These are phyloP conservation scores for Candida schatavii DNA, from an alignment of 805 yeast genomes.

Conservation along the genomic window DNA sequence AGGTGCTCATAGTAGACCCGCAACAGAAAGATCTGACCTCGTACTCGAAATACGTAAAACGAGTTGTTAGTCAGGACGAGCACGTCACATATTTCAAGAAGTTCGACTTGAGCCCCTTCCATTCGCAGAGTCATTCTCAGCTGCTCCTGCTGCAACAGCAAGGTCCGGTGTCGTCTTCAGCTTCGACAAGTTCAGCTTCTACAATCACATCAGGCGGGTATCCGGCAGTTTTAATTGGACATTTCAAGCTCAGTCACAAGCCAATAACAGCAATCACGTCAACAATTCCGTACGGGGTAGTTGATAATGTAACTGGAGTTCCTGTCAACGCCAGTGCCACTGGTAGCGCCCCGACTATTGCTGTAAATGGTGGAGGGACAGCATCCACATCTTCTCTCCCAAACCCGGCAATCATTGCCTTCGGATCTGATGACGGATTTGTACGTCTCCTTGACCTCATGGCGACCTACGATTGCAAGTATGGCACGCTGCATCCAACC, in stretches of 20 bases:
- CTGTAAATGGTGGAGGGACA: background rate
- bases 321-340: background rate
- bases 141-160: conserved; percentile 3
- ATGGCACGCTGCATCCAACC: conserved; percentile 22
- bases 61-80: conserved; percentile 24
- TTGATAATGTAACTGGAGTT: background rate
- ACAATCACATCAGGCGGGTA: conserved; percentile 3
- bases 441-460: conserved; percentile 54
- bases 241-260: conserved; percentile 57
- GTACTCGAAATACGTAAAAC: conserved; percentile 12
- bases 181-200: conserved; percentile 1
- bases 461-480: conserved; percentile 24
- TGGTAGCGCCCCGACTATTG: background rate
- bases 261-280: conserved; percentile 51
- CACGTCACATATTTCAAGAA: conserved; percentile 34
- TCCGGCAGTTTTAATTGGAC: conserved; percentile 41
- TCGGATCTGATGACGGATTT: conserved; percentile 67
- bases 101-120: conserved; percentile 33
- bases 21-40: conserved; percentile 6
- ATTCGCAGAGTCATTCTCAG: conserved; percentile 10
- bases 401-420: conserved; percentile 46
- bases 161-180: conserved; percentile 2
- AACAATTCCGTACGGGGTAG: conserved; percentile 20
- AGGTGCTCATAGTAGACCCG: conserved; percentile 48
- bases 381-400: background rate